Evolutionary conservation across 2,329 filamentous ascomycete species (phyloP).

Genomic region (Curvularia spicifera): DNA sequence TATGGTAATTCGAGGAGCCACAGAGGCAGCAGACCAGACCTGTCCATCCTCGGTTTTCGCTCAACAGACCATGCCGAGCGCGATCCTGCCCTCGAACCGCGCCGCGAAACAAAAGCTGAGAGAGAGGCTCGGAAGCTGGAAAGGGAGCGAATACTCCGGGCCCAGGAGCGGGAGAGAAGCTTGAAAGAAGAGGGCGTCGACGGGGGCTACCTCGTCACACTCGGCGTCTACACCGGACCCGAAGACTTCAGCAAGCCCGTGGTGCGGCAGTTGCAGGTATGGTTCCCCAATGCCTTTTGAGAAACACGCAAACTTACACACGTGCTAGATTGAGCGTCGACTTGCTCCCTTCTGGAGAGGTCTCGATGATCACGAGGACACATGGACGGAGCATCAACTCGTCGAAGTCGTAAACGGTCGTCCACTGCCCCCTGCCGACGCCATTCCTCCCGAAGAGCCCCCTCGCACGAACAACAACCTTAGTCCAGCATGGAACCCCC

Average conservation of each 20-base stretch:
- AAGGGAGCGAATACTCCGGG: constrained; percentile 74
- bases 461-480: constrained; percentile 52
- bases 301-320: constrained; percentile 24
- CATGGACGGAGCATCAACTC: constrained; percentile 95
- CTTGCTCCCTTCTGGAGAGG: constrained; percentile 96
- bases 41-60: constrained; percentile 65
- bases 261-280: constrained; percentile 89
- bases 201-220: constrained; percentile 90
- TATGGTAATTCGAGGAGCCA: constrained; percentile 56
- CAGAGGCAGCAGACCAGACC: constrained; percentile 63
- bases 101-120: constrained; percentile 89
- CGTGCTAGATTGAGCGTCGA: constrained; percentile 82
- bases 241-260: constrained; percentile 92
- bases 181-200: constrained; percentile 92
- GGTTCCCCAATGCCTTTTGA: constrained; percentile 25
- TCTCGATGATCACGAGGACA: constrained; percentile 83
- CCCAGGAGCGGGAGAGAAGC: constrained; percentile 88
- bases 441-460: constrained; percentile 74
- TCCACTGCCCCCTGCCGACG: constrained; percentile 81
- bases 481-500: constrained; percentile 51
- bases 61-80: constrained; percentile 58
- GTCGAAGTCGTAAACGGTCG: constrained; percentile 86
- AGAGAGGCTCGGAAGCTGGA: constrained; percentile 85
- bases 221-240: constrained; percentile 87
- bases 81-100: constrained; percentile 61